phyloP scores from a whole-genome alignment of 768 basidiomycete species.

The Pisolithus microcarpus region DNA sequence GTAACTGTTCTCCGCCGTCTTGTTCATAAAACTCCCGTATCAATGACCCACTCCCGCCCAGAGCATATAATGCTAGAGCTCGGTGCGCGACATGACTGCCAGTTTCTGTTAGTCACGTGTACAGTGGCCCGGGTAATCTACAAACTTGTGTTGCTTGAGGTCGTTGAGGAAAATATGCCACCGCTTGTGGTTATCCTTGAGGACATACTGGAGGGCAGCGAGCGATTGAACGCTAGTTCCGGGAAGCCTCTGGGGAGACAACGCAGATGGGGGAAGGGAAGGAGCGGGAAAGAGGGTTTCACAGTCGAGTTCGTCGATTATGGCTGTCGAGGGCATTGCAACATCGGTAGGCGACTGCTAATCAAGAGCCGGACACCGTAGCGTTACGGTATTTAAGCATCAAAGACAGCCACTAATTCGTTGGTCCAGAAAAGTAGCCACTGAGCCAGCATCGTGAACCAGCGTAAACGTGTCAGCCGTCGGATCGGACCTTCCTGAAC shows the following conservation, averaged over 20 bases:
- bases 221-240: slow-evolving; percentile 23
- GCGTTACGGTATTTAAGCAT: no score
- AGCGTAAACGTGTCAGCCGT: no score
- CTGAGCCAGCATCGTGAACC: no score
- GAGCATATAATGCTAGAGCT: slow-evolving; percentile 22
- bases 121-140: neutral
- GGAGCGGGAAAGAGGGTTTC: slow-evolving; percentile 6
- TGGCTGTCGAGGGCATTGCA: neutral
- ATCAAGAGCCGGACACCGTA: no score
- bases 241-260: slow-evolving; percentile 2
- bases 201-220: slow-evolving; percentile 21
- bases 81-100: slow-evolving; percentile 24
- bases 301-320: neutral
- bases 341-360: no score
- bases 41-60: slow-evolving; percentile 17
- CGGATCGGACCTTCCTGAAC: no score
- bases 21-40: slow-evolving; percentile 21
- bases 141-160: slow-evolving; percentile 45
- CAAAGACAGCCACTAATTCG: no score
- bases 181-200: slow-evolving; percentile 43
- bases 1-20: slow-evolving; percentile 16
- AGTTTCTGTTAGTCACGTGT: neutral
- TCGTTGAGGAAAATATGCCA: slow-evolving; percentile 46
- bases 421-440: no score
- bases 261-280: slow-evolving; percentile 1